Base-by-base conservation (phyloP, 139 green algal genomes). In the Chlamydomonas applanata region DNA sequence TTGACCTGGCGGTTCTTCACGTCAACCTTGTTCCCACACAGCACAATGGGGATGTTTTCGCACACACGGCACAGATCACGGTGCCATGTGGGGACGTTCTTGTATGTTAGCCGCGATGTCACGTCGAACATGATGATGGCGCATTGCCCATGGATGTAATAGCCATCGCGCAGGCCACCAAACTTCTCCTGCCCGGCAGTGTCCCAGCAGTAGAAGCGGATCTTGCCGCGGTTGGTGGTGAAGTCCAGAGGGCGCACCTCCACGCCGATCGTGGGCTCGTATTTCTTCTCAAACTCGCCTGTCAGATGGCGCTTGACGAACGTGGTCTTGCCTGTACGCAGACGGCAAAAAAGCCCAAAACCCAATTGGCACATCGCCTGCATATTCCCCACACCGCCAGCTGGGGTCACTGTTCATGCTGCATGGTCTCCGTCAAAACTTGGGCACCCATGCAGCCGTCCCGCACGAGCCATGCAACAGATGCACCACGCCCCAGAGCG, bases 61-160 rank as follows among this genome's bases (percentile, higher is more conserved):
- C 96, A 99, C 57, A 99, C 96, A 32, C 95, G 84, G 90, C 94
- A 98, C 25, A 99, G 85, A 77, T 99, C 96, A 32, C 96, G 89
- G 85, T 99, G 94, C 96, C 96, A 99, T 20, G 93, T 98, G 62
- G 96, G 96, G 22, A 99, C 95, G 81, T 98, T 98, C 92, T 99
- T 99, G 89, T 99, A 99, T 35, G 96, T 99, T 53, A 98, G 87
- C 35, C 96, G 90, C 19, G 92, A 97, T 2, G 96, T 99, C n/a
- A 99, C 96, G 82, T 99, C 96, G 88, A 99, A 99, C 96, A 99
- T 99, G 87, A 99, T 99, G 90, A 99, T 99, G 22, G 96, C 96
- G 83, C 96, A 99, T 84, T 99, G 94, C 13, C 94, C 94, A 82
- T 99, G 93, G 71, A 99, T 99, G 86, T 97, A 98, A 82, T 99